Percentiles rank a stretch among this genome's conserved stretches.
Evolutionary conservation across 2,329 filamentous ascomycete genomes (phyloP).

Genomic region (Polytolypa hystricis): DNA sequence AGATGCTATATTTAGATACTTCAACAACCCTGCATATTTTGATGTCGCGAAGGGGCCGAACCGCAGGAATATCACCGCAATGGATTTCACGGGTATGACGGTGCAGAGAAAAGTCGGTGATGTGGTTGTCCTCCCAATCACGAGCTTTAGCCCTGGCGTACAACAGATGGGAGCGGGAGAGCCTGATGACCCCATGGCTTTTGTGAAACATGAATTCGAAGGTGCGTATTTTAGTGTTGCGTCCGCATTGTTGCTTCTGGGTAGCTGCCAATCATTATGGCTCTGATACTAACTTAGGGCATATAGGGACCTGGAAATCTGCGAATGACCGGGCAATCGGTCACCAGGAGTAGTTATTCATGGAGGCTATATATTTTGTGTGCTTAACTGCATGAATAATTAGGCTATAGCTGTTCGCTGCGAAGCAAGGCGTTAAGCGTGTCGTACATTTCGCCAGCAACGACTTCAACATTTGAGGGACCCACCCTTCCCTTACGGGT

Average conservation of each 20-base stretch:
- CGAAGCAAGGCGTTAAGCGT: too few species aligned
- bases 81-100: slow-evolving; percentile 81
- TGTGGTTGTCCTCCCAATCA: slow-evolving; percentile 87
- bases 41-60: slow-evolving; percentile 53
- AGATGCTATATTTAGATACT: slow-evolving; percentile 79
- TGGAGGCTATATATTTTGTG: too few species aligned
- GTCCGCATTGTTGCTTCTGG: too few species aligned
- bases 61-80: slow-evolving; percentile 66
- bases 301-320: slow-evolving; percentile 62
- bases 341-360: too few species aligned
- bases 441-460: too few species aligned
- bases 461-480: too few species aligned
- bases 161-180: slow-evolving; percentile 86
- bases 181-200: slow-evolving; percentile 86
- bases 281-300: too few species aligned
- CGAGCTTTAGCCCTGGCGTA: slow-evolving; percentile 91
- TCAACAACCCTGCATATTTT: slow-evolving; percentile 85
- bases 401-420: too few species aligned
- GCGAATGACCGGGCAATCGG: slow-evolving; percentile 61
- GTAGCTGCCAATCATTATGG: too few species aligned
- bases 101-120: slow-evolving; percentile 80
- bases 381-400: too few species aligned
- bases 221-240: too few species aligned
- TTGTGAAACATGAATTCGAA: slow-evolving; percentile 94
- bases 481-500: too few species aligned